Percentiles rank a stretch among this genome's conserved stretches.
phyloP scores from a whole-genome alignment of 345 rosid species.

The Orychophragmus violaceus region DNA sequence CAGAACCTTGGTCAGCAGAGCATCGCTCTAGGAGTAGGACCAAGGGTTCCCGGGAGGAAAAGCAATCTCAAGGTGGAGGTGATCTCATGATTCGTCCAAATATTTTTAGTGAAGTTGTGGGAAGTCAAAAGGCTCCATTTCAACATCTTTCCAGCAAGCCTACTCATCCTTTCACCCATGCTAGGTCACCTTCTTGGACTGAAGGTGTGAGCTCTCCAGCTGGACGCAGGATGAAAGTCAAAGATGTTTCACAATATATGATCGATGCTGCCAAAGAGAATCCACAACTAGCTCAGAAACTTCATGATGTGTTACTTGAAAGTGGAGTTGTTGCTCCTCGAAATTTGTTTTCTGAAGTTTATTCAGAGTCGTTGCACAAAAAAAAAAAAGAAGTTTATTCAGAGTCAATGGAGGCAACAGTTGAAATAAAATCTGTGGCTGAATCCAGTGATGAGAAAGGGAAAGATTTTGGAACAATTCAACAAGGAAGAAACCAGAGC shows the following conservation, averaged over 20 bases:
- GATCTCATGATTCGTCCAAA: conserved; percentile 27
- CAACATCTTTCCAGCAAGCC: conserved; percentile 40
- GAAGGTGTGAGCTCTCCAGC: conserved; percentile 95
- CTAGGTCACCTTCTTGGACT: conserved; percentile 92
- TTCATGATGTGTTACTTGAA: conserved; percentile 87
- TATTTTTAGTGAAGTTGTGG: conserved; percentile 18
- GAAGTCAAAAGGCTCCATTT: conserved; percentile 28
- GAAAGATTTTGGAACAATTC: conserved; percentile 28
- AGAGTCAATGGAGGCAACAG: conserved; percentile 42
- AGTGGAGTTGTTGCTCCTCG: conserved; percentile 92
- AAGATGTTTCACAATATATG: conserved; percentile 92
- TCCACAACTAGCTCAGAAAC: conserved; percentile 85
- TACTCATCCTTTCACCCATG: conserved; percentile 50
- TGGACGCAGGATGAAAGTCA: conserved; percentile 75
- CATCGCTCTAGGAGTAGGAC: conserved; percentile 45
- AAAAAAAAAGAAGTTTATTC: conserved; percentile 58
- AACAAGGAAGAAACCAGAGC: conserved; percentile 37
- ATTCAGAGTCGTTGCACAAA: too few relatives aligned
- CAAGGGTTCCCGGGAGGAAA: conserved; percentile 30
- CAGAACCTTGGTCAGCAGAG: conserved; percentile 48
- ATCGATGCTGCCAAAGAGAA: conserved; percentile 95
- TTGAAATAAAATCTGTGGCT: conserved; percentile 36
- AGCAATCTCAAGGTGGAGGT: conserved; percentile 40
- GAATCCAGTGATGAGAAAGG: conserved; percentile 39
- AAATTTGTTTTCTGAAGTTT: conserved; percentile 67